Percentiles rank a stretch among this genome's conserved stretches.
phyloP scores from a whole-genome alignment of 306 rosid species.

The Sechiopsis laciniata region DNA sequence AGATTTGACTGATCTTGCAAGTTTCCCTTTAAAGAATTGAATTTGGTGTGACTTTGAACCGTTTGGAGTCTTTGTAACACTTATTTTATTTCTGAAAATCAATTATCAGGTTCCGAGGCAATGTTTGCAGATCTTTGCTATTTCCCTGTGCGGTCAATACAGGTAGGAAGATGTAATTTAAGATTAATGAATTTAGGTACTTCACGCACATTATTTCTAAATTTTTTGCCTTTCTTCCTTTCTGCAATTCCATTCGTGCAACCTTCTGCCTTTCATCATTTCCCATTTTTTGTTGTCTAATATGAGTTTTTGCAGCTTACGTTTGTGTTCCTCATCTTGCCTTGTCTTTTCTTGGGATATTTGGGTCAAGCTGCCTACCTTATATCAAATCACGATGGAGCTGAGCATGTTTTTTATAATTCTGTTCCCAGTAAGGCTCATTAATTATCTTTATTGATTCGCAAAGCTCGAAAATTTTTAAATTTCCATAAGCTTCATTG shows the following conservation, averaged over 20 bases:
- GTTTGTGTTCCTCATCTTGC: slow-evolving; percentile 84
- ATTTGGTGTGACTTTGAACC: slow-evolving; percentile 1
- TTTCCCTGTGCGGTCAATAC: slow-evolving; percentile 87
- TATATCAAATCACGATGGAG: slow-evolving; percentile 53
- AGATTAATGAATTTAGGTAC: neutral
- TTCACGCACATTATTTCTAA: slow-evolving; percentile 6
- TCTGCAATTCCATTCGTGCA: neutral
- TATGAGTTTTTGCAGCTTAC: slow-evolving; percentile 67
- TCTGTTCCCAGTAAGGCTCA: slow-evolving; percentile 73
- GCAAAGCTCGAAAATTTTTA: neutral
- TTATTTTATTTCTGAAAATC: slow-evolving; percentile 22
- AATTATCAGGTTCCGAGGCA: slow-evolving; percentile 86
- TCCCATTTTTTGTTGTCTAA: neutral
- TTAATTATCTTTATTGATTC: slow-evolving; percentile 14
- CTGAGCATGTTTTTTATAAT: slow-evolving; percentile 60
- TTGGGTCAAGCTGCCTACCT: slow-evolving; percentile 99
- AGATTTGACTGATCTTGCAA: too few relatives aligned
- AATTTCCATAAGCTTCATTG: neutral
- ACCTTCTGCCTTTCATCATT: slow-evolving; percentile 18
- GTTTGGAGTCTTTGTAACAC: slow-evolving; percentile 9
- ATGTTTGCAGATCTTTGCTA: slow-evolving; percentile 99
- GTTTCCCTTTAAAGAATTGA: neutral
- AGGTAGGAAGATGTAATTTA: slow-evolving; percentile 46
- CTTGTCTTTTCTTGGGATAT: slow-evolving; percentile 89
- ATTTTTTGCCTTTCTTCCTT: too few relatives aligned